Conservation (phyloP, 192 early-diverging fungal genomes). For the Dissophora globulifera region DNA sequence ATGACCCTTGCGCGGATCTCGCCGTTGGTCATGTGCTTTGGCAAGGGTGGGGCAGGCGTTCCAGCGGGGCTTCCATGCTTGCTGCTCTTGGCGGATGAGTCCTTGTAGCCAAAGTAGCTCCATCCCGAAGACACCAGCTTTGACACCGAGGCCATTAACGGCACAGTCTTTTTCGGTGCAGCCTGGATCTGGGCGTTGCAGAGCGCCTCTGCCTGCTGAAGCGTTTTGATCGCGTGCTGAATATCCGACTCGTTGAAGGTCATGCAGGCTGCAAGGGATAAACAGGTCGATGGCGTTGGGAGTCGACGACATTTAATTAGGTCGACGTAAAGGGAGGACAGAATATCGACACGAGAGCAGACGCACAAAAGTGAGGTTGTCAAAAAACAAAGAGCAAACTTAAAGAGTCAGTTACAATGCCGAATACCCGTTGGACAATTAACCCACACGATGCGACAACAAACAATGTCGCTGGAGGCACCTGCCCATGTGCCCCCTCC, state of each 20-base stretch:
- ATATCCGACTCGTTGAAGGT: constrained; percentile 60
- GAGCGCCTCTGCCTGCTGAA: constrained; percentile 55
- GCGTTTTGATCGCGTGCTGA: constrained; percentile 50
- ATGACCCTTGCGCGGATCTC: constrained; percentile 63
- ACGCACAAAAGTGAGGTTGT: neutral
- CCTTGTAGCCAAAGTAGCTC: constrained; percentile 50
- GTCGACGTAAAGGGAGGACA: neutral
- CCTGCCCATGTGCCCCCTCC: no score
- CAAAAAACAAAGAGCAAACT: no score
- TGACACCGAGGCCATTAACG: constrained; percentile 41
- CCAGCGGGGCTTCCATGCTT: constrained; percentile 32
- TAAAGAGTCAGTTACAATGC: no score
- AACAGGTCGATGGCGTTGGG: neutral
- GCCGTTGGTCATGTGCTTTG: constrained; percentile 60
- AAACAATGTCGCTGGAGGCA: no score
- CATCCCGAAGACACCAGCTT: constrained; percentile 55
- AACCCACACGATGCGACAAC: no score
- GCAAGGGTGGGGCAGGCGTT: constrained; percentile 22
- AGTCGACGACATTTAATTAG: no score
- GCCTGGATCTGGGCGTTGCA: constrained; percentile 62
- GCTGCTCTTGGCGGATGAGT: constrained; percentile 11
- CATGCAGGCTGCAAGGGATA: constrained; percentile 42
- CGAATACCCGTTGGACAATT: no score
- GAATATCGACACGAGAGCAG: no score
- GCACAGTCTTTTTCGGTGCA: constrained; percentile 53